Base-by-base conservation (phyloP, 2,329 filamentous ascomycete genomes). In the Colletotrichum costaricense region DNA sequence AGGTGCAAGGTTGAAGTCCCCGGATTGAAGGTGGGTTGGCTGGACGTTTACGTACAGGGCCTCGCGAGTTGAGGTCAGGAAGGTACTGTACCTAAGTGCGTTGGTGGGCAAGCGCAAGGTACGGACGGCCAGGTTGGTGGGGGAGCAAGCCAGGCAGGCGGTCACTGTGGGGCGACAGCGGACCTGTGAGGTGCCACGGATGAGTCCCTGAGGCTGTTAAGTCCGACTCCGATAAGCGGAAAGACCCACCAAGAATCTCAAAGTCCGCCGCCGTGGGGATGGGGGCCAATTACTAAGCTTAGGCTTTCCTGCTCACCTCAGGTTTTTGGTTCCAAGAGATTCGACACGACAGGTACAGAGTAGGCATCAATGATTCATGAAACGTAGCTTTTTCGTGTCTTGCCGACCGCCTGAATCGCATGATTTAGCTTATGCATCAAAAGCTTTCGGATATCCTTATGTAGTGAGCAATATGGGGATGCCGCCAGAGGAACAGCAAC, bases 271-370 rank as follows among this genome's bases (percentile, higher is more conserved):
- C 52, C 14, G 16, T 19, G 12, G 16, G 26, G 12, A 16, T 49
- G 46, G 63, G 46, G 63, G 35, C 12, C 30, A 14, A 73, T 73
- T 73, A 64, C 55, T 73, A 73, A 73, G 67, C 70, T 33, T 19
- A n/a, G 19, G 22, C 33, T 22, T 55, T 11, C 38, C 30, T 24
- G 22, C 42, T 24, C 38, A 60, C 46, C 62, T 63, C 46, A 26
- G n/a, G 16, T 26, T 33, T 19, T 14, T 19, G 6, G 12, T 71
- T 71, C 68, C 16, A 71, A 55, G 24, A 22, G 28, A 22, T 71
- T 71, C 68, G n/a, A 22, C 30, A 5, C 24, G 8, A 5, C 2
- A 49, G 7, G 4, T 2, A 19, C 11, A 35, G 33, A 35, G 33
- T 12, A 35, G 33, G 22, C 5, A 5, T 6, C 52, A 58, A 38